Base-by-base conservation (phyloP, 2,329 filamentous ascomycete genomes). In the Exophiala spinifera region DNA sequence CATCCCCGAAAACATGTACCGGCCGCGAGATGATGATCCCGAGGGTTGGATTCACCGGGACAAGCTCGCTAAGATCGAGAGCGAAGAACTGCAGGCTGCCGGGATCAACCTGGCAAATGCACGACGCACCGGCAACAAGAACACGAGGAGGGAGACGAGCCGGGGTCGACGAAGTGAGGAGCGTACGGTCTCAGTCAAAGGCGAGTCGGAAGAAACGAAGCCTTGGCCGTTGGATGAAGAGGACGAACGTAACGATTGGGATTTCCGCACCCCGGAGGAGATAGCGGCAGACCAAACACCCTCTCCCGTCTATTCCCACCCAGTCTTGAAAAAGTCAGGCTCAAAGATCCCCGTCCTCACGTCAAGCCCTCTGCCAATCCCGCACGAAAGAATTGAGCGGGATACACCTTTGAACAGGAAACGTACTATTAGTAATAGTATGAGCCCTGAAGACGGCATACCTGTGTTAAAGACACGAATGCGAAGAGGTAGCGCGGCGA, bases 341-440 rank as follows among this genome's bases (percentile, higher is more conserved):
- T 96, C 92, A 42, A 85, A 89, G 50, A 96, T 99, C 67, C 94
- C 94, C 1, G 79, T 97, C 34, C 85, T 90, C 25, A 91, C 89
- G 64, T 76, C 81, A 13, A 96, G 89, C 67, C 87, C 88, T 1
- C 80, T 84, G 17, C 90, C 91, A 10, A 85, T 95, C 55, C 82
- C 88, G 1, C 70, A 81, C 48, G 83, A 87, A 46, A 83, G 86
- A 60, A 76, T 89, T 43, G 91, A 92, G 61, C 83, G 91, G 60
- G 87, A 90, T 63, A 84, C 82, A 20, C 84, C 84, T 19, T 76
- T 86, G 42, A 74, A 79, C 51, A 82, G 91, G 55, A 81, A 77
- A 50, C 73, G 80, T 46, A 76, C 77, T 45, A 76, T 77, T 37
- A 85, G 81, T 61, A 70, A 70, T 52, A 82, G 79, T 56, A 78